Evolutionary conservation across 371 early-diverging fungal species (phyloP), one percentile per base, ranked within the genome.

Genomic region (Parasitella parasitica): DNA sequence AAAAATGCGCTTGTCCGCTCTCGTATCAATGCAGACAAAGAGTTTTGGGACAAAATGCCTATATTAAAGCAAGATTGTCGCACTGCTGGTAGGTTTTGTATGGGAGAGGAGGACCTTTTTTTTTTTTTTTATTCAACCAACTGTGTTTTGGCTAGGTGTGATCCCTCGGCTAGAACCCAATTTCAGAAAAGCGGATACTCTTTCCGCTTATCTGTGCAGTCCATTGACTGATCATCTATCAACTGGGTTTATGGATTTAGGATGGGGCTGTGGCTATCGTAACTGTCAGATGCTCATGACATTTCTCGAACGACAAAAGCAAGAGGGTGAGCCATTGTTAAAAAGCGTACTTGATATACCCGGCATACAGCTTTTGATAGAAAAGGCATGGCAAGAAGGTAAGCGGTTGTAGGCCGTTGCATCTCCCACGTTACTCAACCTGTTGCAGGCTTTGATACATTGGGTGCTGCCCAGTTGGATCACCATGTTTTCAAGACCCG

Each of bases 231-330:
- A 77, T 34, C 72, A 81, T 36, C 63, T 81, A 22, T 67, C 74
- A 6, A 72, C 81, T 13, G 82, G 77, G 0, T 55, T 76, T 8
- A 53, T 75, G 18, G 90, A 89, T 59, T 73, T 82, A n/a, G 86
- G 85, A 9, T 92, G 89, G 89, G 89, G 86, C 0, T 92, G 92
- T 58, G 92, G 92, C 3, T 92, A 92, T 62, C 78, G 91, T 8
- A 91, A 91, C 59, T 77, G 84, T 30, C 90, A 89, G 56, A 90
- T 89, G 87, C 61, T 91, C 27, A 69, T 89, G 67, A 83, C 82
- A 4, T 83, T 82, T 54, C 60, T 89, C 2, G 73, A 80, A 57
- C 55, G 69, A 15, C 67, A 76, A 39, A 46, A 56, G 6, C 66
- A 74, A 34, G 61, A 62, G 6, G 69, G 68, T 1, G 72, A 70